A percentile compares a stretch with the other conserved stretches of the same genome.
Conservation (phyloP, 139 green algal genomes). For the Haematococcus sp. region DNA sequence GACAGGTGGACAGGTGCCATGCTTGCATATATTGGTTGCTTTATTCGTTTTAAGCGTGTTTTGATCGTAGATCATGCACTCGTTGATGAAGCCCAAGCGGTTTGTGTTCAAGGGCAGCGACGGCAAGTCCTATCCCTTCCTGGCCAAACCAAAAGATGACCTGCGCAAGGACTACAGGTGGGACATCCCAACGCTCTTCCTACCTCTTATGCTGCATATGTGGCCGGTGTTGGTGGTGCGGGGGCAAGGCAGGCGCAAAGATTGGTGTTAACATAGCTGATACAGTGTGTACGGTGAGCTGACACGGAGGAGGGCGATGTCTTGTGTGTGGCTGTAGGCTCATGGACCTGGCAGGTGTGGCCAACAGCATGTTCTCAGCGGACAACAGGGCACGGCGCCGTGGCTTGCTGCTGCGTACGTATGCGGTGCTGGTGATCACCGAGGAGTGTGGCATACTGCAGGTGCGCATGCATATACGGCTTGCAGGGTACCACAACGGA, state of each 20-base stretch:
- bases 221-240: too few species aligned
- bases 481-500: background rate
- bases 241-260: too few species aligned
- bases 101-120: slow-evolving; percentile 70
- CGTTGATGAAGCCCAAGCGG: slow-evolving; percentile 91
- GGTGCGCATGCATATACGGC: slow-evolving; percentile 7
- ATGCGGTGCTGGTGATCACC: slow-evolving; percentile 85
- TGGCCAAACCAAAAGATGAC: slow-evolving; percentile 98
- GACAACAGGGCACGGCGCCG: slow-evolving; percentile 41
- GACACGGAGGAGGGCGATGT: too few species aligned
- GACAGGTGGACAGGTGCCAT: too few species aligned
- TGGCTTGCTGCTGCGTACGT: slow-evolving; percentile 80
- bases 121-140: slow-evolving; percentile 83
- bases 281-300: too few species aligned
- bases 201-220: too few species aligned
- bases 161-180: slow-evolving; percentile 90
- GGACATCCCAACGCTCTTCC: too few species aligned
- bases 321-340: slow-evolving; percentile 50
- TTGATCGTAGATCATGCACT: slow-evolving; percentile 70
- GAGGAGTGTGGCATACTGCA: slow-evolving; percentile 93
- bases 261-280: too few species aligned
- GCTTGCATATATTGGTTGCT: too few species aligned
- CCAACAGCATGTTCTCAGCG: slow-evolving; percentile 28
- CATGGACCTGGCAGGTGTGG: slow-evolving; percentile 84
- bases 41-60: too few species aligned